Percentiles rank a stretch among this genome's conserved stretches.
Conservation (phyloP, 2,329 filamentous ascomycete species). For the Fusarium napiforme region DNA sequence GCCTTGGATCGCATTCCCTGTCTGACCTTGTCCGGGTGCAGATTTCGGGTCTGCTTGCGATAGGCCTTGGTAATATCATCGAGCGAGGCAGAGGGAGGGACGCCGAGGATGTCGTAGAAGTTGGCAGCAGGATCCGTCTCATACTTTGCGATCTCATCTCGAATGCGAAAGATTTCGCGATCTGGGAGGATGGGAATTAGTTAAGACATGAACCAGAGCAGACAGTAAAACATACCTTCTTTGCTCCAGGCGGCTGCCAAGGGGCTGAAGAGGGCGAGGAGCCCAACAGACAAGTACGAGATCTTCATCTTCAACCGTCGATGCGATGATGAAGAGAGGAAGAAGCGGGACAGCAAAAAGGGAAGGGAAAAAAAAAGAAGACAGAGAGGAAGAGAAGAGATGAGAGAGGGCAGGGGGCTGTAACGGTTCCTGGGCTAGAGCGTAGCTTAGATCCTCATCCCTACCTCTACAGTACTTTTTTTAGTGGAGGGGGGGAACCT, state of each 20-base stretch:
- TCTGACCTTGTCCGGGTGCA: slow-evolving; percentile 97
- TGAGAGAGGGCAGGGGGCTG: slow-evolving; percentile 13
- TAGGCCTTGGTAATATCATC: slow-evolving; percentile 95
- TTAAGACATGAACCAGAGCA: slow-evolving; percentile 8
- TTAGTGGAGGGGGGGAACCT: slow-evolving; percentile 26
- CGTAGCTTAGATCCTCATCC: slow-evolving; percentile 25
- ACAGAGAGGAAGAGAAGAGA: slow-evolving; percentile 1
- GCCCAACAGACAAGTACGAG: slow-evolving; percentile 72
- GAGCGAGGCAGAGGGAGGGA: slow-evolving; percentile 76
- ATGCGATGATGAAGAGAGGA: slow-evolving; percentile 4
- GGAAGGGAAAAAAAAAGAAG: not conserved
- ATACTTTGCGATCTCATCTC: slow-evolving; percentile 85
- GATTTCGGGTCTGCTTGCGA: slow-evolving; percentile 82
- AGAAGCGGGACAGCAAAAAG: slow-evolving; percentile 1
- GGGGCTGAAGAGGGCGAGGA: slow-evolving; percentile 74
- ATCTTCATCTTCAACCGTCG: slow-evolving; percentile 72
- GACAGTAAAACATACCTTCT: slow-evolving; percentile 69
- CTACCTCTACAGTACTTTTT: slow-evolving; percentile 18
- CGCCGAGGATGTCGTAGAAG: slow-evolving; percentile 94
- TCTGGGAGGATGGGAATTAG: slow-evolving; percentile 63
- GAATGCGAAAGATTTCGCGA: slow-evolving; percentile 96
- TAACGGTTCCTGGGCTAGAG: slow-evolving; percentile 28
- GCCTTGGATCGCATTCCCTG: slow-evolving; percentile 81
- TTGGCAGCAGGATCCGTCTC: slow-evolving; percentile 80
- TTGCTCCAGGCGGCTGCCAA: slow-evolving; percentile 84